Evolutionary conservation across 2,329 filamentous ascomycete species (phyloP).

Genomic region (Hymenoscyphus scutula): DNA sequence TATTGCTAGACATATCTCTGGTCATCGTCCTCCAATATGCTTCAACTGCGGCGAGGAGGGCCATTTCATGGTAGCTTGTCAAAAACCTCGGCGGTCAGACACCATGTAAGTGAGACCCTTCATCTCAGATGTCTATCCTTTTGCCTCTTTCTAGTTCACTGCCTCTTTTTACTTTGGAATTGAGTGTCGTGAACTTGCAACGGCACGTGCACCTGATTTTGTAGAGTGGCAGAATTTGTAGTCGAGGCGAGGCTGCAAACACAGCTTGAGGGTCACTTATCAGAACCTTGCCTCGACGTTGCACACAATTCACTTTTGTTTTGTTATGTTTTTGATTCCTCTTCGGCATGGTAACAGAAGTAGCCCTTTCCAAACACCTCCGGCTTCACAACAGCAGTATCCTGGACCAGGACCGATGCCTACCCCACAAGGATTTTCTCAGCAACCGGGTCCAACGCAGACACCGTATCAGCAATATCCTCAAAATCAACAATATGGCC

Average conservation of each 20-base stretch:
- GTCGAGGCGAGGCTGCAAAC: background rate
- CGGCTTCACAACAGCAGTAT: slow-evolving; percentile 30
- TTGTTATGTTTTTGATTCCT: background rate
- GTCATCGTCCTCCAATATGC: slow-evolving; percentile 41
- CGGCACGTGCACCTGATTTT: background rate
- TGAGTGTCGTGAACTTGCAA: background rate
- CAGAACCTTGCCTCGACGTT: background rate
- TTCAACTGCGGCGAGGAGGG: slow-evolving; percentile 53
- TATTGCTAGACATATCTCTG: slow-evolving; percentile 19
- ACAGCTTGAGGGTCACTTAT: background rate
- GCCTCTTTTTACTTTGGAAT: background rate
- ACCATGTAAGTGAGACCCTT: slow-evolving; percentile 47
- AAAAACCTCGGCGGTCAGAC: slow-evolving; percentile 47
- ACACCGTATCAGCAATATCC: slow-evolving; percentile 23
- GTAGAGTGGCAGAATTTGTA: background rate
- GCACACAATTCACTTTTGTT: background rate
- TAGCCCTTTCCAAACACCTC: slow-evolving; percentile 23
- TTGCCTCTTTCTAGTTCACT: background rate
- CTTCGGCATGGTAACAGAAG: slow-evolving; percentile 22
- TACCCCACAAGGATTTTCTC: slow-evolving; percentile 22
- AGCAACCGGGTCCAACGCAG: slow-evolving; percentile 21
- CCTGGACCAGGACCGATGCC: slow-evolving; percentile 9
- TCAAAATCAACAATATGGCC: slow-evolving; percentile 27
- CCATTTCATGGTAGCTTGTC: slow-evolving; percentile 54
- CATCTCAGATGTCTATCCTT: background rate